These are phyloP conservation scores for Salix exigua DNA, from an alignment of 345 rosid species.

Conservation along the genomic window DNA sequence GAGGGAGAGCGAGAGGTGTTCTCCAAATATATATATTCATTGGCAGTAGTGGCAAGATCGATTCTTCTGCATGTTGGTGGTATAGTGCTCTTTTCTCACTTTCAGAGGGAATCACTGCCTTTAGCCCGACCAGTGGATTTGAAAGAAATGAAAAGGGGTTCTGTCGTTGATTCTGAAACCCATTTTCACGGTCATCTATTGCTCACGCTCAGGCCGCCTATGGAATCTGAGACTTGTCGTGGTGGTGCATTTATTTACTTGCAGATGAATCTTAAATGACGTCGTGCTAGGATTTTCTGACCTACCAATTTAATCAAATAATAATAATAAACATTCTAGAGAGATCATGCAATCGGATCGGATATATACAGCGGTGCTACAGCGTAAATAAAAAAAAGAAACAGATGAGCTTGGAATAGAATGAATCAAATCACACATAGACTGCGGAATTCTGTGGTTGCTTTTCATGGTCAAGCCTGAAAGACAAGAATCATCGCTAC, in stretches of 20 bases:
- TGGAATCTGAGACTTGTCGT: background rate
- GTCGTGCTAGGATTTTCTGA: background rate
- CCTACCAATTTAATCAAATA: background rate
- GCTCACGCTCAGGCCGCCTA: background rate
- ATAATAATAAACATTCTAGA: background rate
- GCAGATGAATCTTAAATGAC: background rate
- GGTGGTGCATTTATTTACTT: background rate
- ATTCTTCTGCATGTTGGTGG: background rate
- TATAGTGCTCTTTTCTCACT: background rate
- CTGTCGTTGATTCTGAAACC: constrained; percentile 27
- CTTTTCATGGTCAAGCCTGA: too few relatives aligned
- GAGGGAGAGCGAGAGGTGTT: background rate
- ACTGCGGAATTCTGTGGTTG: too few relatives aligned
- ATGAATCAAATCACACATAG: too few relatives aligned
- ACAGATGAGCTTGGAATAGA: background rate
- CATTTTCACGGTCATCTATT: background rate
- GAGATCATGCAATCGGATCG: too few relatives aligned
- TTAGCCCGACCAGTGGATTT: constrained; percentile 12
- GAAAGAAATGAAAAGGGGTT: background rate
- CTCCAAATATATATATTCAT: background rate
- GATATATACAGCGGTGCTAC: too few relatives aligned
- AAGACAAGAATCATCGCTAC: background rate
- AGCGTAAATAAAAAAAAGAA: background rate
- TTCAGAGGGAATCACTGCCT: constrained; percentile 19
- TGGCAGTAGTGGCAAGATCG: background rate